A percentile compares a stretch with the other conserved stretches of the same genome.
phyloP scores from a whole-genome alignment of 257 asterid species.

The Lycium ferocissimum region DNA sequence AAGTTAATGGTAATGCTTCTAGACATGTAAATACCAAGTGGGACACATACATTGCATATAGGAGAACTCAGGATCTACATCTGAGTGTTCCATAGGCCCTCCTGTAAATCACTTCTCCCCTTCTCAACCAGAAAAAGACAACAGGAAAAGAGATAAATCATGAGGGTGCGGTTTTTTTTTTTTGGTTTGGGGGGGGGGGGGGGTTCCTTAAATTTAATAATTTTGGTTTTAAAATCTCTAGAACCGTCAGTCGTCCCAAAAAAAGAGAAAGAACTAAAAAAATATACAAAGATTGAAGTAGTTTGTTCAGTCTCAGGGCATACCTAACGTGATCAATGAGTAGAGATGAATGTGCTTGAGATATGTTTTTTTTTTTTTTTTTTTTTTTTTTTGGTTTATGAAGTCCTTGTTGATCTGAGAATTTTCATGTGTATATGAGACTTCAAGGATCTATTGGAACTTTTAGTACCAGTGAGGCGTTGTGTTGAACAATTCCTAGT shows the following conservation, averaged over 20 bases:
- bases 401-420: neutral
- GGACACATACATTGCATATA: neutral
- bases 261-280: too few relatives aligned
- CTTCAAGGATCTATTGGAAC: constrained; percentile 23
- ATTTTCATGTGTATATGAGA: neutral
- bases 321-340: neutral
- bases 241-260: neutral
- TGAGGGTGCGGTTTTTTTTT: neutral
- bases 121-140: neutral
- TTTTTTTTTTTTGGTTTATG: neutral
- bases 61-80: neutral
- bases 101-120: neutral
- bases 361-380: neutral
- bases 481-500: constrained; percentile 20
- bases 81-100: neutral
- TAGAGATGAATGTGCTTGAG: constrained; percentile 16
- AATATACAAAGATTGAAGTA: neutral
- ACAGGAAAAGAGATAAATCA: neutral
- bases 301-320: neutral
- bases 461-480: neutral
- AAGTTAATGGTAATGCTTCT: constrained; percentile 71
- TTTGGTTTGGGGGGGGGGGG: neutral
- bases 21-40: constrained; percentile 13
- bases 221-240: neutral
- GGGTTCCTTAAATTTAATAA: neutral